Conservation (phyloP, 176 grass and related monocot genomes). For the Oryza rufipogon region DNA sequence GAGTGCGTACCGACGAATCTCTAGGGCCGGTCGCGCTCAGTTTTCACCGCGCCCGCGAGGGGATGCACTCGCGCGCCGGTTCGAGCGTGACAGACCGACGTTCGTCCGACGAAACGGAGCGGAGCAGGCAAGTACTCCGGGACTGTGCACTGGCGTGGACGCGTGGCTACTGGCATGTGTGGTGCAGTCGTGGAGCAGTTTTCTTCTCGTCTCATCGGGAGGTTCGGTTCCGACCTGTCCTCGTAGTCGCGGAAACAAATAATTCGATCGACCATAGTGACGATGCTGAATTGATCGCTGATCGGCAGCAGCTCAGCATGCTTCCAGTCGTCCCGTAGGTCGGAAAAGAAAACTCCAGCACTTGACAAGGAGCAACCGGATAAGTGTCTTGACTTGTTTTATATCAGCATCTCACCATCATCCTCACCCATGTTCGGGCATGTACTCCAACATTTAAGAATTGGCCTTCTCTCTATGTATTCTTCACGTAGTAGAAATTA, state of each 20-base stretch:
- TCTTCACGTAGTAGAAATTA: too few relatives aligned
- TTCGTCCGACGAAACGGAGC: neutral
- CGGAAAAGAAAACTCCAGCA: neutral
- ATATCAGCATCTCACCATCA: too few relatives aligned
- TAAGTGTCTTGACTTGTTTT: too few relatives aligned
- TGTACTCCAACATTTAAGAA: too few relatives aligned
- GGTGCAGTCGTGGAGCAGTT: neutral
- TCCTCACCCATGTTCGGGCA: too few relatives aligned
- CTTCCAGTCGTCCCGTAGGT: too few relatives aligned
- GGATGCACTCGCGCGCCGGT: neutral
- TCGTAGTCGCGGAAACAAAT: neutral
- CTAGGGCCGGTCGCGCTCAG: neutral
- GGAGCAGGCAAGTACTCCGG: neutral
- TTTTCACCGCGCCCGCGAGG: neutral
- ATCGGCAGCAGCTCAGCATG: too few relatives aligned
- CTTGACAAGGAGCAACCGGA: neutral
- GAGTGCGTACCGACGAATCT: neutral
- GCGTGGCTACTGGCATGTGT: neutral
- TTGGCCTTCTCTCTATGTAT: too few relatives aligned
- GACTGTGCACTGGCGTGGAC: neutral
- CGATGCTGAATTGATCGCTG: too few relatives aligned
- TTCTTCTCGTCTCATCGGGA: neutral
- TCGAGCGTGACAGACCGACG: neutral
- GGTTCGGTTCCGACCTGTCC: neutral
- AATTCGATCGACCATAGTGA: neutral